phyloP scores from a whole-genome alignment of 495 filamentous ascomycete genomes.

The Halenospora varia region DNA sequence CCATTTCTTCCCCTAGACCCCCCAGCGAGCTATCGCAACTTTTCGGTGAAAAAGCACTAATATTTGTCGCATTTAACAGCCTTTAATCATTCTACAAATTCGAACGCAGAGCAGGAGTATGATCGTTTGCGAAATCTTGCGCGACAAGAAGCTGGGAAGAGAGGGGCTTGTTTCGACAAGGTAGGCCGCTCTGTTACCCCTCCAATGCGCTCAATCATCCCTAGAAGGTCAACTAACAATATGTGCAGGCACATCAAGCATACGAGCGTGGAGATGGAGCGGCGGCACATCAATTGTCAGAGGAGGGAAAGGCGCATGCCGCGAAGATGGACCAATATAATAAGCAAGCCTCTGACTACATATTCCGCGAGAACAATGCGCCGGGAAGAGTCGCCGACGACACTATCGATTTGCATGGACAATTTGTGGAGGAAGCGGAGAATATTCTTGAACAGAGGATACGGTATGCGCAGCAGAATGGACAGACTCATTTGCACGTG shows the following conservation, averaged over 20 bases:
- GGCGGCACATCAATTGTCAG: constrained; percentile 70
- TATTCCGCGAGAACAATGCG: constrained; percentile 91
- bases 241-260: constrained; percentile 63
- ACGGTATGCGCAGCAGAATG: constrained; percentile 61
- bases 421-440: constrained; percentile 92
- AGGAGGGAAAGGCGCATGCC: constrained; percentile 81
- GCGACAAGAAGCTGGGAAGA: constrained; percentile 70
- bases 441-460: constrained; percentile 82
- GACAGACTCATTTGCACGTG: constrained; percentile 75
- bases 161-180: constrained; percentile 67
- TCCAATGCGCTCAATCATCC: background rate
- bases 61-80: constrained; percentile 41
- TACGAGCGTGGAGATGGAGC: constrained; percentile 78
- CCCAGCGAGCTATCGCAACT: background rate
- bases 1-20: background rate
- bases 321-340: constrained; percentile 78
- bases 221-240: background rate
- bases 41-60: constrained; percentile 3
- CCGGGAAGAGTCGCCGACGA: constrained; percentile 63
- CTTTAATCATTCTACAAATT: constrained; percentile 71
- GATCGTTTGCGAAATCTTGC: constrained; percentile 86
- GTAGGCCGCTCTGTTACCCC: constrained; percentile 34
- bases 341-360: constrained; percentile 83
- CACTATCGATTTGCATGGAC: constrained; percentile 90
- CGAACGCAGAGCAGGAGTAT: constrained; percentile 78